Percentiles rank a stretch among this genome's conserved stretches.
Conservation (phyloP, 2,329 filamentous ascomycete species). For the Xylaria sp. region DNA sequence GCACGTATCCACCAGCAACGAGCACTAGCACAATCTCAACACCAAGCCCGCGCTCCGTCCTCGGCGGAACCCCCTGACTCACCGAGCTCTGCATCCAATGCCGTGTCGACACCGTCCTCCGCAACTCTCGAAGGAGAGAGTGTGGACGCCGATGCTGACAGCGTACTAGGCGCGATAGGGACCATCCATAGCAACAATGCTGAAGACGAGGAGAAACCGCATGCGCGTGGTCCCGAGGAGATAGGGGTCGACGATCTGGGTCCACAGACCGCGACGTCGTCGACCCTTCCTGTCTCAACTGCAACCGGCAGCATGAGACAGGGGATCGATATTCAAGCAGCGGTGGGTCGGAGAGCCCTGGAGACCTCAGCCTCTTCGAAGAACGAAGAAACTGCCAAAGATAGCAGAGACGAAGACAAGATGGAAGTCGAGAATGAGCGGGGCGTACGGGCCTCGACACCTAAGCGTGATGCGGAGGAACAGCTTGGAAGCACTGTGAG, state of each 20-base stretch:
- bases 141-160: conserved; percentile 47
- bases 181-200: conserved; percentile 52
- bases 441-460: conserved; percentile 51
- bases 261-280: conserved; percentile 65
- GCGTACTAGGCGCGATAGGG: conserved; percentile 51
- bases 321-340: conserved; percentile 70
- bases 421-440: conserved; percentile 47
- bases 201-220: conserved; percentile 74
- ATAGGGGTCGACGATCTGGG: conserved; percentile 91
- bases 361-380: conserved; percentile 39
- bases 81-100: conserved; percentile 32
- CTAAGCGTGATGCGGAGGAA: conserved; percentile 68
- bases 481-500: conserved; percentile 54
- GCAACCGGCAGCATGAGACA: conserved; percentile 59
- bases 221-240: conserved; percentile 84
- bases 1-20: conserved; percentile 41
- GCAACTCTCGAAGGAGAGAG: conserved; percentile 38
- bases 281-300: conserved; percentile 52
- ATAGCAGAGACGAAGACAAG: conserved; percentile 46
- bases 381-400: conserved; percentile 35
- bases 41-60: conserved; percentile 41
- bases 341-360: conserved; percentile 64
- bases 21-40: conserved; percentile 43
- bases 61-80: conserved; percentile 38
- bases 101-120: conserved; percentile 38